phyloP scores from a whole-genome alignment of 2,329 filamentous ascomycete species.

The Lizonia empirigonia region DNA sequence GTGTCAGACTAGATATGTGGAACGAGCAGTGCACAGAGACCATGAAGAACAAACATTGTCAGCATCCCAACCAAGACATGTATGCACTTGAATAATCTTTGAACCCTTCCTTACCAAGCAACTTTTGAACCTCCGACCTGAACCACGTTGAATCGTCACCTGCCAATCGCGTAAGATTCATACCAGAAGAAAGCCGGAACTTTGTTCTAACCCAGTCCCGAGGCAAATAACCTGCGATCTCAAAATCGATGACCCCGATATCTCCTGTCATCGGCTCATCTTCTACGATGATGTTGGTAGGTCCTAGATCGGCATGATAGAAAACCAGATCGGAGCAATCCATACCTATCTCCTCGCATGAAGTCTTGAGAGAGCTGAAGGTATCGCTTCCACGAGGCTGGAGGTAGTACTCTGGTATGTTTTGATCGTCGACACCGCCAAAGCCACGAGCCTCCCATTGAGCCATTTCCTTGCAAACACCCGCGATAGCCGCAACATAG shows the following conservation, averaged over 20 bases:
- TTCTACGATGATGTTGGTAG: slow-evolving; percentile 40
- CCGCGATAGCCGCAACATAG: slow-evolving; percentile 26
- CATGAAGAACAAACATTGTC: background rate
- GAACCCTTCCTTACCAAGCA: slow-evolving; percentile 10
- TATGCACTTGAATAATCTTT: background rate
- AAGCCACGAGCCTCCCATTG: slow-evolving; percentile 6
- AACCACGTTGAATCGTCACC: slow-evolving; percentile 5
- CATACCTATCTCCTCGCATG: slow-evolving; percentile 29
- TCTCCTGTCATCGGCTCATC: slow-evolving; percentile 13
- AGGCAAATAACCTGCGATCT: slow-evolving; percentile 40
- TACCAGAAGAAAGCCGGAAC: slow-evolving; percentile 37
- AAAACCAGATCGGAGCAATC: slow-evolving; percentile 37
- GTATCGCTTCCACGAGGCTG: background rate
- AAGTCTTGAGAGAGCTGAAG: slow-evolving; percentile 4
- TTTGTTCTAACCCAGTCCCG: slow-evolving; percentile 44
- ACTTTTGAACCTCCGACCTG: slow-evolving; percentile 12
- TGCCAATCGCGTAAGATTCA: slow-evolving; percentile 29
- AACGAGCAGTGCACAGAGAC: too few relatives aligned
- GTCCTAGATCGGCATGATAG: slow-evolving; percentile 41
- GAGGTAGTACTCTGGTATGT: slow-evolving; percentile 9
- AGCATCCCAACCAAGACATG: background rate
- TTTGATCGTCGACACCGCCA: slow-evolving; percentile 9
- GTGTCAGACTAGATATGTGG: too few relatives aligned
- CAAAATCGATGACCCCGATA: slow-evolving; percentile 43
- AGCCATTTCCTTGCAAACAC: slow-evolving; percentile 17